phyloP scores from a whole-genome alignment of 805 yeast species.

The Barnettozyma wickerhamii region DNA sequence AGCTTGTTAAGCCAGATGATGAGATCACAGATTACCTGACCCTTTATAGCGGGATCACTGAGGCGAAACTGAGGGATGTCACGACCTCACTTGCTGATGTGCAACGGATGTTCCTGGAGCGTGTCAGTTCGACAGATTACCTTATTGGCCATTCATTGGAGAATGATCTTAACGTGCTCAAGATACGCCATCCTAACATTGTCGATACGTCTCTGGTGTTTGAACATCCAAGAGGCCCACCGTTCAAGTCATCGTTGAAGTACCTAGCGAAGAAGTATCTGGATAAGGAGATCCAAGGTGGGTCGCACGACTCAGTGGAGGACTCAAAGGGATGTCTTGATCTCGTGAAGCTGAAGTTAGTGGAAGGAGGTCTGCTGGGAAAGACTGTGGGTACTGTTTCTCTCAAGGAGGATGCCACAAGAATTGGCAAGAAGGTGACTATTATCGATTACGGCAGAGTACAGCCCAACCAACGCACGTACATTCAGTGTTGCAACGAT shows the following conservation, averaged over 20 bases:
- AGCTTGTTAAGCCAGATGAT: conserved; percentile 72
- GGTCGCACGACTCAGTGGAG: conserved; percentile 81
- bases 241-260: conserved; percentile 71
- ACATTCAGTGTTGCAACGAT: conserved; percentile 50
- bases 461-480: conserved; percentile 21
- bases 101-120: conserved; percentile 48
- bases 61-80: conserved; percentile 55
- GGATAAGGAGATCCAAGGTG: conserved; percentile 58
- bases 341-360: conserved; percentile 63
- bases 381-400: conserved; percentile 37
- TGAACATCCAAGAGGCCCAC: conserved; percentile 83
- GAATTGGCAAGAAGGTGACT: conserved; percentile 26
- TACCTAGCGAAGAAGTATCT: conserved; percentile 60
- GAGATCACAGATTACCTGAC: conserved; percentile 80
- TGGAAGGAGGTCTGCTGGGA: conserved; percentile 68
- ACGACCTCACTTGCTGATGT: conserved; percentile 64
- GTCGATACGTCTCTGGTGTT: conserved; percentile 77
- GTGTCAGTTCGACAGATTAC: conserved; percentile 54
- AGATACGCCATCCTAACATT: conserved; percentile 64
- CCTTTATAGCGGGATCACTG: conserved; percentile 81
- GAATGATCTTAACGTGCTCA: conserved; percentile 69
- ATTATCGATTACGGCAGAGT: conserved; percentile 32
- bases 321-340: conserved; percentile 82
- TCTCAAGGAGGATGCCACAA: conserved; percentile 36
- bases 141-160: conserved; percentile 89